Conservation (phyloP, 257 asterid species). For the Knoxia roxburghii region DNA sequence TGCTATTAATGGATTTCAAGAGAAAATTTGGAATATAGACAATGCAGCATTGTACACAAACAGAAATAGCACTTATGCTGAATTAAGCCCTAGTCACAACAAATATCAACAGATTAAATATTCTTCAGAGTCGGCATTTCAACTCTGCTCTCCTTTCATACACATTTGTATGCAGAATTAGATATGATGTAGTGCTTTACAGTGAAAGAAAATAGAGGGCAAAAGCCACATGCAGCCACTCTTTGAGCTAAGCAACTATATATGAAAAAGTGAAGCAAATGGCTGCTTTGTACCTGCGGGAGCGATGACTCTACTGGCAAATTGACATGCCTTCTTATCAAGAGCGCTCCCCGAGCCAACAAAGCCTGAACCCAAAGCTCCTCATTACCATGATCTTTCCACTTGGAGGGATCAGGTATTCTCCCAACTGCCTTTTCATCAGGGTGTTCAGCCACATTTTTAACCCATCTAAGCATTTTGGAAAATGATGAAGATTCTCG, state of each 20-base stretch:
- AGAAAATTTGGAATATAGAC: not conserved
- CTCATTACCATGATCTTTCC: conserved; percentile 42
- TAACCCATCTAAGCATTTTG: conserved; percentile 58
- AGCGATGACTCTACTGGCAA: conserved; percentile 31
- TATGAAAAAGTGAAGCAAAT: conserved; percentile 9
- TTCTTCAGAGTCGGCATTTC: not conserved
- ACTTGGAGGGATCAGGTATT: conserved; percentile 48
- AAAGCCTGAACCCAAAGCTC: conserved; percentile 51
- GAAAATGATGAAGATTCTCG: conserved; percentile 31
- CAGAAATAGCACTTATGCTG: not conserved
- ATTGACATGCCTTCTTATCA: conserved; percentile 30
- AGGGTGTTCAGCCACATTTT: conserved; percentile 39
- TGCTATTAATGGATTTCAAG: not conserved
- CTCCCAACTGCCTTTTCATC: conserved; percentile 41
- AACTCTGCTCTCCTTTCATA: not conserved
- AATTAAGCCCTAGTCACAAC: not conserved
- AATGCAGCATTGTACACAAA: not conserved
- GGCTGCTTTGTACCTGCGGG: conserved; percentile 40
- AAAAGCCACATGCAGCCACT: not conserved
- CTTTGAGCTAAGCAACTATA: conserved; percentile 1
- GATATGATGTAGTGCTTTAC: not conserved
- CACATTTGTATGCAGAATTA: not conserved
- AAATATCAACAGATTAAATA: not conserved
- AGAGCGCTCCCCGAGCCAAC: conserved; percentile 43
- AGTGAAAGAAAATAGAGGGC: conserved; percentile 4